These are phyloP conservation scores for Salix viminalis DNA, from an alignment of 345 rosid genomes.

Conservation along the genomic window DNA sequence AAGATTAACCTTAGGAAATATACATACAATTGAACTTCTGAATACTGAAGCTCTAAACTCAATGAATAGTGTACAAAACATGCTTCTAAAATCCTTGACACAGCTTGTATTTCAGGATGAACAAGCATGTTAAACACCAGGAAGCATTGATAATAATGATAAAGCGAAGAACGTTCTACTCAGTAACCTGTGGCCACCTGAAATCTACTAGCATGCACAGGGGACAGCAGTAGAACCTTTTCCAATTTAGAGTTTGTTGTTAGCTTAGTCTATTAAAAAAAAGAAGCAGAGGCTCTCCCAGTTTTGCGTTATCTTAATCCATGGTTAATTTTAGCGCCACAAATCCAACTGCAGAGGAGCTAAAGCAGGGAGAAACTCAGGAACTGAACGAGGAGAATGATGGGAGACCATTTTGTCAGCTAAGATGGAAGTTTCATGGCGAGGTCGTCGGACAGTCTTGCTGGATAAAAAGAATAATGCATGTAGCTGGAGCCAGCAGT, in stretches of 20 bases:
- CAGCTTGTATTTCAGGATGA: neutral
- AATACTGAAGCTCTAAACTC: slow-evolving; percentile 24
- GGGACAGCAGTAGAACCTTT: neutral
- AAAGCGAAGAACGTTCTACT: slow-evolving; percentile 4
- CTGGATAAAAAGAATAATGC: slow-evolving; percentile 54
- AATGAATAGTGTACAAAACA: slow-evolving; percentile 22
- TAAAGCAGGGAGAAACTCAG: slow-evolving; percentile 43
- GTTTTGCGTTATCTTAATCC: slow-evolving; percentile 2
- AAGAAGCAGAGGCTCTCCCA: slow-evolving; percentile 10
- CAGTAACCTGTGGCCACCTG: neutral
- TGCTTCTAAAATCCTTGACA: slow-evolving; percentile 23
- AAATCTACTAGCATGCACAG: neutral
- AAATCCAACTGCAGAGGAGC: slow-evolving; percentile 29
- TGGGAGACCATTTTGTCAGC: slow-evolving; percentile 17
- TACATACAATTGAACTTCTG: slow-evolving; percentile 21
- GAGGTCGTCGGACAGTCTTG: slow-evolving; percentile 40
- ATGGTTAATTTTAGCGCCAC: slow-evolving; percentile 3
- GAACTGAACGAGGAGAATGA: slow-evolving; percentile 50
- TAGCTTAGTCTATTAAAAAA: neutral
- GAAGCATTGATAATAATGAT: slow-evolving; percentile 6
- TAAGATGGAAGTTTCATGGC: slow-evolving; percentile 42
- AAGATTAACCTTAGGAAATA: slow-evolving; percentile 3
- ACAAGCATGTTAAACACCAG: neutral
- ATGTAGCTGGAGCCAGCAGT: slow-evolving; percentile 37
- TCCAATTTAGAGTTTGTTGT: neutral